Percentiles rank a stretch among this genome's conserved stretches.
phyloP scores from a whole-genome alignment of 495 filamentous ascomycete genomes.

The Penicillium coffeae region DNA sequence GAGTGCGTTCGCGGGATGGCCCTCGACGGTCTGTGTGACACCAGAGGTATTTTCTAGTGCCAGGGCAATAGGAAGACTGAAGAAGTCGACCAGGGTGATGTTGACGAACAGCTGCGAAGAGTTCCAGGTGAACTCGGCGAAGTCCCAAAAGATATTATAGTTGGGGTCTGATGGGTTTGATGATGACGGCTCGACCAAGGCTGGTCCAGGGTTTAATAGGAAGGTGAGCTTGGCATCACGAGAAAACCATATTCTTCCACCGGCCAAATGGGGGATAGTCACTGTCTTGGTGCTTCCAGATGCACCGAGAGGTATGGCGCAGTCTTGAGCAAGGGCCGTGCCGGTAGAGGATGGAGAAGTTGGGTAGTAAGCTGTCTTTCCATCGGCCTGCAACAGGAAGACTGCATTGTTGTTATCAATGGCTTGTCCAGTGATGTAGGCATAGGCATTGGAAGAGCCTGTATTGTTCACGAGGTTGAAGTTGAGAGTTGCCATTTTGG shows the following conservation, averaged over 20 bases:
- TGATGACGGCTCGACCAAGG: constrained; percentile 66
- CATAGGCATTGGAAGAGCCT: constrained; percentile 56
- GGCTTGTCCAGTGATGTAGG: constrained; percentile 66
- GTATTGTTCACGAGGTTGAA: constrained; percentile 63
- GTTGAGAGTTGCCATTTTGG: constrained; percentile 44
- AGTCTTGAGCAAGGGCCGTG: constrained; percentile 46
- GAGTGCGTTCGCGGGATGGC: constrained; percentile 56
- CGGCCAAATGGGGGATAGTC: constrained; percentile 63
- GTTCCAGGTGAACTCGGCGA: constrained; percentile 74
- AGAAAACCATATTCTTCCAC: constrained; percentile 69
- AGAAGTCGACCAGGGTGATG: constrained; percentile 73
- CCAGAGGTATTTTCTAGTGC: constrained; percentile 52
- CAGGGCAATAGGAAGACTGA: constrained; percentile 61
- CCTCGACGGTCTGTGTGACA: constrained; percentile 52
- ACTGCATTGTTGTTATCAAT: constrained; percentile 56
- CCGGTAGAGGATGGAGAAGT: constrained; percentile 42
- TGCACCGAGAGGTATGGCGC: constrained; percentile 59
- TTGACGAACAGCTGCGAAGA: constrained; percentile 65
- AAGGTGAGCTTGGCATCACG: constrained; percentile 60
- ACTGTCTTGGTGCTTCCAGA: constrained; percentile 55
- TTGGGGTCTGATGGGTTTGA: constrained; percentile 65
- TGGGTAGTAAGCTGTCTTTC: constrained; percentile 53
- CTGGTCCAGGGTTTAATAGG: constrained; percentile 64
- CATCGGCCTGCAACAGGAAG: constrained; percentile 61
- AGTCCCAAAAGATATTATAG: constrained; percentile 60